phyloP scores from a whole-genome alignment of 2,329 filamentous ascomycete species.

The Cryphonectria naterciae region DNA sequence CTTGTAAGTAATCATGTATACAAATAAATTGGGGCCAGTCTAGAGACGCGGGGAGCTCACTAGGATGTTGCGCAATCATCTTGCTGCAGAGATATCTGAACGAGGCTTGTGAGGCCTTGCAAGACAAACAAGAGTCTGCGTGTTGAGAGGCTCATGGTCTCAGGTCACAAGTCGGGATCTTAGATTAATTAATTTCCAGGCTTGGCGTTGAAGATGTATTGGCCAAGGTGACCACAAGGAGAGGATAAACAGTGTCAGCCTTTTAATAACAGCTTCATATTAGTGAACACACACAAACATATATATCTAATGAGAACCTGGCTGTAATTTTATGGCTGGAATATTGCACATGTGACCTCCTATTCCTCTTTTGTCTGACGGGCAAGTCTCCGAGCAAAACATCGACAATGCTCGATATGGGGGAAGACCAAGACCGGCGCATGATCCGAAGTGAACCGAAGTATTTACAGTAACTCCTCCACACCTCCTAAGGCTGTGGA shows the following conservation, averaged over 20 bases:
- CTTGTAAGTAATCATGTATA: too few species aligned
- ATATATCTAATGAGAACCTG: neutral
- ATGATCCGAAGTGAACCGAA: neutral
- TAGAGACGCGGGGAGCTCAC: neutral
- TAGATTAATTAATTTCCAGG: neutral
- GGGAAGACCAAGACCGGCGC: neutral
- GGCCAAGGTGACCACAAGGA: neutral
- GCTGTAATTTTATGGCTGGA: neutral
- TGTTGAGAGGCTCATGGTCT: neutral
- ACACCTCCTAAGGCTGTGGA: neutral
- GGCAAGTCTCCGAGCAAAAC: neutral
- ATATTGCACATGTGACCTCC: neutral
- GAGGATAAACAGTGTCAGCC: neutral
- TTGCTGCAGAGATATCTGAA: slow-evolving; percentile 1
- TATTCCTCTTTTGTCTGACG: neutral
- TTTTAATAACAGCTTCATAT: neutral
- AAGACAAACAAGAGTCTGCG: neutral
- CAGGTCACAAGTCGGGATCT: neutral
- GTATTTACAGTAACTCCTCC: neutral
- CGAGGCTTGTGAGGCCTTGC: slow-evolving; percentile 6
- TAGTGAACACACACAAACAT: neutral
- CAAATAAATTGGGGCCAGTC: neutral
- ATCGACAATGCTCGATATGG: neutral
- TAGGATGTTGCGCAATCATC: neutral
- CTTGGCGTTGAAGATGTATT: neutral